Percentiles rank a stretch among this genome's conserved stretches.
These are phyloP conservation scores for Umbilicaria muhlenbergii DNA, from an alignment of 495 filamentous ascomycete species.

Conservation along the genomic window DNA sequence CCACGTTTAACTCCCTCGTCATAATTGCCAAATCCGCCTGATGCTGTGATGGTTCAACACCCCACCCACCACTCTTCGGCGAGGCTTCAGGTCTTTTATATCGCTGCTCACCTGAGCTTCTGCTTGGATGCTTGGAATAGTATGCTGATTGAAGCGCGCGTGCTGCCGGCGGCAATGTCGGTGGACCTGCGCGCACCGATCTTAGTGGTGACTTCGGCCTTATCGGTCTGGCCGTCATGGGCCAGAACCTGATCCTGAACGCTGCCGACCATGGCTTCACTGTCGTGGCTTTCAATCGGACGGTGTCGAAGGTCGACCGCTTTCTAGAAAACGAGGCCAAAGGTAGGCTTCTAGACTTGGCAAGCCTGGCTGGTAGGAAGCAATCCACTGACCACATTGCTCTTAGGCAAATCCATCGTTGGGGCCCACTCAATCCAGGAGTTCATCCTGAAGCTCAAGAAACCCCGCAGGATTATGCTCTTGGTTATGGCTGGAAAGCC, in stretches of 20 bases:
- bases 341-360: constrained; percentile 27
- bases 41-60: neutral
- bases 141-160: constrained; percentile 64
- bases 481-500: constrained; percentile 96
- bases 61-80: neutral
- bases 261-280: constrained; percentile 93
- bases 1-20: neutral
- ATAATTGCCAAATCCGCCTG: neutral
- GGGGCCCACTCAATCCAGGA: constrained; percentile 91
- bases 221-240: constrained; percentile 99
- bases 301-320: constrained; percentile 88
- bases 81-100: neutral
- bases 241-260: constrained; percentile 97
- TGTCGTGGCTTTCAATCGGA: constrained; percentile 95
- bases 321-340: constrained; percentile 92
- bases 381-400: constrained; percentile 6
- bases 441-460: constrained; percentile 90
- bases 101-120: neutral
- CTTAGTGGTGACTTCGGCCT: constrained; percentile 84
- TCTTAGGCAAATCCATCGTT: constrained; percentile 70
- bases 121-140: constrained; percentile 26
- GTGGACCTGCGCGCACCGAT: constrained; percentile 39
- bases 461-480: constrained; percentile 89
- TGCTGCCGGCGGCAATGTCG: constrained; percentile 71
- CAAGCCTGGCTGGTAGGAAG: constrained; percentile 3